Base-by-base conservation (phyloP, 352 stramenopile genomes). In the Aphanomyces invadans region DNA sequence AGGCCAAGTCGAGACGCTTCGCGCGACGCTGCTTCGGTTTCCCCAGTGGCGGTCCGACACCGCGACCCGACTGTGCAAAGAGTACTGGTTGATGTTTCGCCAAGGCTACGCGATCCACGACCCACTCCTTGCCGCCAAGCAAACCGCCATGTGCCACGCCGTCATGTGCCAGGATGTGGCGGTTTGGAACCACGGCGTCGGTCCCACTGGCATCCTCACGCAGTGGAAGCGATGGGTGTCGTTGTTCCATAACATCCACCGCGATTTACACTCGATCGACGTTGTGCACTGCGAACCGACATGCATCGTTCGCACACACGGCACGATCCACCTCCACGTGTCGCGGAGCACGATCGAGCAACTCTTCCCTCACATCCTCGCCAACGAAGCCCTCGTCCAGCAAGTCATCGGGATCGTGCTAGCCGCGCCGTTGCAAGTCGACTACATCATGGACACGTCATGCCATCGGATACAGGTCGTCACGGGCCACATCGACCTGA, bases 371-470 rank as follows among this genome's bases (percentile, higher is more conserved):
- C 78, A 77, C 1, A 44, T 89, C 15, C 57, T 85, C 7, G 70
- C 71, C 5, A 76, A 89, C 56, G 80, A 87, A 54, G 29, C 71
- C 3, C 75, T 89, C 68, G 80, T 87, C n/a, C 78, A 87, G 69
- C 71, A 70, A 21, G 74, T 89, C 38, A 73, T 89, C 21, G 80
- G 80, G 5, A 73, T 84, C 52, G 72, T 77, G 38, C 87, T 87
- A 63, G 36, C 36, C 36, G 36, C 15, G 36, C 36, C 36, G 7
- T 42, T 42, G 36, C 36, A 42, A 42, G 36, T 42, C 7, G 36
- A 42, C 15, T 42, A 42, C 36, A 42, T 42, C 36, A 42, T 42
- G 36, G 36, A 42, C 36, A 42, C 36, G 7, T 15, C 7, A 15
- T 42, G 36, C 36, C 7, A 15, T 42, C 36, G 36, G 15, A 42